These are phyloP conservation scores for Talaromyces piceae DNA, from an alignment of 2,329 filamentous ascomycete species.

Conservation along the genomic window DNA sequence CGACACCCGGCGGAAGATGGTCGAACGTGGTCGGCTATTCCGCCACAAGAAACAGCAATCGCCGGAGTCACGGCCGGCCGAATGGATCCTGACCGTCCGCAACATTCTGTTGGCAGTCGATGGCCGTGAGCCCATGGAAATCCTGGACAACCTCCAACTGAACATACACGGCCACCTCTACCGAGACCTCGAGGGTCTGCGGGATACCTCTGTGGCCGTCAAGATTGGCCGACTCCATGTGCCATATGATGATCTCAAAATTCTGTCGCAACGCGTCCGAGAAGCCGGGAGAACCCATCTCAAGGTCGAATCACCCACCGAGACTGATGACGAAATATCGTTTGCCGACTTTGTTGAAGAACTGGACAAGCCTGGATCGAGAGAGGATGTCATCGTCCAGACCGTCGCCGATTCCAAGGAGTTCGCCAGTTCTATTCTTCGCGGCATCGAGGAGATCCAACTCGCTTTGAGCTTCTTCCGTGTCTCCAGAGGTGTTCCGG, in stretches of 20 bases:
- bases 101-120: slow-evolving; percentile 86
- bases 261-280: slow-evolving; percentile 29
- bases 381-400: slow-evolving; percentile 63
- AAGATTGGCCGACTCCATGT: slow-evolving; percentile 88
- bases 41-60: slow-evolving; percentile 64
- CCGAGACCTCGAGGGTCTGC: slow-evolving; percentile 74
- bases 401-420: slow-evolving; percentile 88
- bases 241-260: slow-evolving; percentile 76
- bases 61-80: slow-evolving; percentile 65
- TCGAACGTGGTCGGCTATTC: slow-evolving; percentile 83
- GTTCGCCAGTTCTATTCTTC: slow-evolving; percentile 79
- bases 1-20: slow-evolving; percentile 84
- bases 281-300: slow-evolving; percentile 28
- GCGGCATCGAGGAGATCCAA: slow-evolving; percentile 93
- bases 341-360: slow-evolving; percentile 70
- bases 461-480: slow-evolving; percentile 89
- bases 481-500: slow-evolving; percentile 69
- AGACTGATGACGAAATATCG: slow-evolving; percentile 52
- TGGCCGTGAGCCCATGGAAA: slow-evolving; percentile 73
- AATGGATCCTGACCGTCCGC: slow-evolving; percentile 83
- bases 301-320: slow-evolving; percentile 28
- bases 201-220: slow-evolving; percentile 80
- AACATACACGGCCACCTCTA: slow-evolving; percentile 90
- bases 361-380: slow-evolving; percentile 59
- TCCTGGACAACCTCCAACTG: slow-evolving; percentile 78